Percentiles rank a stretch among this genome's conserved stretches.
Evolutionary conservation across 2,329 filamentous ascomycete genomes (phyloP).

Genomic region (Cladosporium velox): DNA sequence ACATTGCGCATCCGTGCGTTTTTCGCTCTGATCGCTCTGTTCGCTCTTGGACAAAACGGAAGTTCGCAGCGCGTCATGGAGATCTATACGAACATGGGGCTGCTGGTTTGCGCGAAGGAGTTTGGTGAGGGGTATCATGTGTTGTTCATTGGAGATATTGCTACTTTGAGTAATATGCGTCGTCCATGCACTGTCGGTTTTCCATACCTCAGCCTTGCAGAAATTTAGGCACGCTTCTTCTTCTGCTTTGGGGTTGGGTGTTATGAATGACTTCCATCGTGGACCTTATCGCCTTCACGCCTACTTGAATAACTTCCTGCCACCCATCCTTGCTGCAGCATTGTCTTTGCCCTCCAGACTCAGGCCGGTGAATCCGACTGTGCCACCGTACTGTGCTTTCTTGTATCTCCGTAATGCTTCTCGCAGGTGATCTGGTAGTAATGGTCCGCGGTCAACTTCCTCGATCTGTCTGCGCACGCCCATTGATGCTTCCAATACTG

Average conservation of each 20-base stretch:
- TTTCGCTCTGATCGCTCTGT: not conserved
- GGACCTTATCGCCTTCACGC: not conserved
- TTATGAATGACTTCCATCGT: not conserved
- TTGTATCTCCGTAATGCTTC: slow-evolving; percentile 73
- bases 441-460: slow-evolving; percentile 53
- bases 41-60: not conserved
- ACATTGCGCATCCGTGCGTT: slow-evolving; percentile 20
- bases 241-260: not conserved
- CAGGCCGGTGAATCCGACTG: slow-evolving; percentile 53
- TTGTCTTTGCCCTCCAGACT: slow-evolving; percentile 52
- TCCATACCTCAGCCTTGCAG: not conserved
- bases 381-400: slow-evolving; percentile 62
- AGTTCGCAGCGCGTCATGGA: slow-evolving; percentile 7
- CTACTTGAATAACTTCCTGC: slow-evolving; percentile 49
- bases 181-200: not conserved
- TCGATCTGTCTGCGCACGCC: slow-evolving; percentile 27
- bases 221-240: not conserved
- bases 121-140: slow-evolving; percentile 12
- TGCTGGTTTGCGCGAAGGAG: not conserved
- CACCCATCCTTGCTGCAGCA: slow-evolving; percentile 47
- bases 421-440: slow-evolving; percentile 73
- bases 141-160: not conserved
- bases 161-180: not conserved
- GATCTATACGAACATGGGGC: not conserved
- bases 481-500: slow-evolving; percentile 15